A percentile compares a stretch with the other conserved stretches of the same genome.
Conservation (phyloP, 2,329 filamentous ascomycete genomes). For the Fusarium sarcochroum region DNA sequence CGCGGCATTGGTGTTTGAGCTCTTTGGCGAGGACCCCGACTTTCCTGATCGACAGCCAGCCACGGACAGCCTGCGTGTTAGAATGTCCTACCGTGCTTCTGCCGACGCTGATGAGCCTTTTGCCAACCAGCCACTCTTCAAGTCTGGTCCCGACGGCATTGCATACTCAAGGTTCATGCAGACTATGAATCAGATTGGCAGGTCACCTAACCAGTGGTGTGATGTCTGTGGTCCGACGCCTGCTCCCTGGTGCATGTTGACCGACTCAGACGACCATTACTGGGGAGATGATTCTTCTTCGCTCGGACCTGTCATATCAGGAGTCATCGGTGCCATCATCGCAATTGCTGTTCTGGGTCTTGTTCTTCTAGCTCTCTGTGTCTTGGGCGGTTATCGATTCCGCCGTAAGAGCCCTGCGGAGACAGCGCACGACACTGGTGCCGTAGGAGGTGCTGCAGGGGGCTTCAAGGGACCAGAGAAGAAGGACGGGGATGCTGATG, state of each 20-base stretch:
- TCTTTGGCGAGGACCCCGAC: slow-evolving; percentile 54
- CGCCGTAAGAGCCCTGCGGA: slow-evolving; percentile 34
- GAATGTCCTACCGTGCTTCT: slow-evolving; percentile 70
- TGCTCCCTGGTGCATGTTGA: slow-evolving; percentile 56
- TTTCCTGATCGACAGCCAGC: slow-evolving; percentile 46
- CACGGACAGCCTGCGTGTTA: slow-evolving; percentile 61
- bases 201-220: slow-evolving; percentile 60
- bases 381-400: slow-evolving; percentile 54
- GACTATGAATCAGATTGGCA: slow-evolving; percentile 55
- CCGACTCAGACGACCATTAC: not conserved
- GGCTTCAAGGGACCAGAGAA: slow-evolving; percentile 64
- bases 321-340: slow-evolving; percentile 62
- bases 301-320: slow-evolving; percentile 58
- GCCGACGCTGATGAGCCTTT: slow-evolving; percentile 56
- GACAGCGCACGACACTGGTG: slow-evolving; percentile 6
- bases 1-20: slow-evolving; percentile 81
- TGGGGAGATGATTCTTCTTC: not conserved
- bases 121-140: slow-evolving; percentile 59
- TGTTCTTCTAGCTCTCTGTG: slow-evolving; percentile 51
- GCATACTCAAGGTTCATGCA: slow-evolving; percentile 57
- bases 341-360: slow-evolving; percentile 56
- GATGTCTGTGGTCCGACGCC: slow-evolving; percentile 53
- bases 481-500: slow-evolving; percentile 60
- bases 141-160: slow-evolving; percentile 54
- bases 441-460: slow-evolving; percentile 51